Evolutionary conservation across 2,329 filamentous ascomycete species (phyloP).

Genomic region (Stromatinia cepivora): DNA sequence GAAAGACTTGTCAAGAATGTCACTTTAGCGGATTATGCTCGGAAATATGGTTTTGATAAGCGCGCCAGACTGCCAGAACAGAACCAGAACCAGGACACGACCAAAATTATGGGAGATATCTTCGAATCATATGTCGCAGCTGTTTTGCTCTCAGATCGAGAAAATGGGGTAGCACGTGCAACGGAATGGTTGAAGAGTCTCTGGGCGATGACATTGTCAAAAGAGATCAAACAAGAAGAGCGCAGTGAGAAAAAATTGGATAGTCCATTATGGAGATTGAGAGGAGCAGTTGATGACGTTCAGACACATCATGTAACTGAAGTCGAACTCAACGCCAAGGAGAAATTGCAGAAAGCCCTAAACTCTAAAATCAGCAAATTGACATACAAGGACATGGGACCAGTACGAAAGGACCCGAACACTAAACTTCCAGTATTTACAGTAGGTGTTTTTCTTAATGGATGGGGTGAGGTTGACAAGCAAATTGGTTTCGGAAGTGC

Average conservation of each 20-base stretch:
- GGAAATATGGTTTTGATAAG: conserved; percentile 68
- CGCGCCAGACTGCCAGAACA: conserved; percentile 52
- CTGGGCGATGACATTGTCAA: conserved; percentile 66
- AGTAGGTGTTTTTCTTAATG: conserved; percentile 64
- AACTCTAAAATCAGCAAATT: conserved; percentile 56
- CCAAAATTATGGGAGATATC: conserved; percentile 79
- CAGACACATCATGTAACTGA: conserved; percentile 9
- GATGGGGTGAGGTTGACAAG: conserved; percentile 63
- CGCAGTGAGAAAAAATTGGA: conserved; percentile 28
- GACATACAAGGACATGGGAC: conserved; percentile 59
- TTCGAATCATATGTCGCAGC: conserved; percentile 91
- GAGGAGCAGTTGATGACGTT: conserved; percentile 27
- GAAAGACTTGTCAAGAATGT: conserved; percentile 80
- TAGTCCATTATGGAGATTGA: conserved; percentile 38
- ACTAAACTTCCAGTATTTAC: conserved; percentile 58
- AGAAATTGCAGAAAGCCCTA: conserved; percentile 53
- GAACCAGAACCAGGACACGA: conserved; percentile 51
- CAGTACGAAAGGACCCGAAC: conserved; percentile 55
- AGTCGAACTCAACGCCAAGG: conserved; percentile 49
- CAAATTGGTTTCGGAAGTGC: conserved; percentile 64
- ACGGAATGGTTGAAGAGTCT: conserved; percentile 72
- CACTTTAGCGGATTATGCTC: conserved; percentile 69
- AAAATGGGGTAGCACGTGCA: conserved; percentile 59
- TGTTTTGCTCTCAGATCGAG: conserved; percentile 66
- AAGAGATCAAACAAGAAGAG: conserved; percentile 51